Conservation (phyloP, 257 asterid genomes). For the Fraxinus anomala region DNA sequence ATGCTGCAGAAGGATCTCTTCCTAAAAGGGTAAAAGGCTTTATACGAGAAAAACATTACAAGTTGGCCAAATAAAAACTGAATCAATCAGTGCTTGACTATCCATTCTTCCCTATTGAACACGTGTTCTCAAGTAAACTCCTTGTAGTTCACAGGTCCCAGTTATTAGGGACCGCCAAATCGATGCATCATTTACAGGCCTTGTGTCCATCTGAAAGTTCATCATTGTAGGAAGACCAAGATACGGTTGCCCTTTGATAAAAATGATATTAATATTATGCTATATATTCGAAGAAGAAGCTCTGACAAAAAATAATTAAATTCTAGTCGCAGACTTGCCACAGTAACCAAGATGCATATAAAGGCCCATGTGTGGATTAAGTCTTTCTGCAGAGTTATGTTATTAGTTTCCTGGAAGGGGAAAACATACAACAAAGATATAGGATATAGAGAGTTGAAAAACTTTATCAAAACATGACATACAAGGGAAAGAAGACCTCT, state of each 20-base stretch:
- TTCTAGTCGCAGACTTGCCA: conserved; percentile 44
- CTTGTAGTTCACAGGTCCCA: too few species aligned
- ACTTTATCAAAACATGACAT: too few species aligned
- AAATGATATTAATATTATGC: background rate
- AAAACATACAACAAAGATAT: too few species aligned
- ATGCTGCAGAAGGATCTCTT: background rate
- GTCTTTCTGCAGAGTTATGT: conserved; percentile 57
- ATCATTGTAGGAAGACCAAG: too few species aligned
- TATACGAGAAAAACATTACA: conserved; percentile 33
- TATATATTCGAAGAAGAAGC: conserved; percentile 7
- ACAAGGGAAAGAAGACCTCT: too few species aligned
- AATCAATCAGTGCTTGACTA: conserved; percentile 1
- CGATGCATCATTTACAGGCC: too few species aligned
- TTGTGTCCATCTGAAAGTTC: too few species aligned
- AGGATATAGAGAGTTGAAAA: too few species aligned
- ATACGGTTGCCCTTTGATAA: conserved; percentile 63
- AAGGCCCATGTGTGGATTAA: conserved; percentile 92
- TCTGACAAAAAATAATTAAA: background rate
- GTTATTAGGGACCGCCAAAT: too few species aligned
- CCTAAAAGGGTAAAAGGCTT: too few species aligned
- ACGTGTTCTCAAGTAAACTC: too few species aligned
- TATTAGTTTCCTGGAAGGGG: background rate
- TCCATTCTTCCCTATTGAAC: too few species aligned
- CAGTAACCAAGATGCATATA: conserved; percentile 92
- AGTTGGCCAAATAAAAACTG: conserved; percentile 34